These are phyloP conservation scores for Spergularia azorica DNA, from an alignment of 179 eudicot species.

Conservation along the genomic window DNA sequence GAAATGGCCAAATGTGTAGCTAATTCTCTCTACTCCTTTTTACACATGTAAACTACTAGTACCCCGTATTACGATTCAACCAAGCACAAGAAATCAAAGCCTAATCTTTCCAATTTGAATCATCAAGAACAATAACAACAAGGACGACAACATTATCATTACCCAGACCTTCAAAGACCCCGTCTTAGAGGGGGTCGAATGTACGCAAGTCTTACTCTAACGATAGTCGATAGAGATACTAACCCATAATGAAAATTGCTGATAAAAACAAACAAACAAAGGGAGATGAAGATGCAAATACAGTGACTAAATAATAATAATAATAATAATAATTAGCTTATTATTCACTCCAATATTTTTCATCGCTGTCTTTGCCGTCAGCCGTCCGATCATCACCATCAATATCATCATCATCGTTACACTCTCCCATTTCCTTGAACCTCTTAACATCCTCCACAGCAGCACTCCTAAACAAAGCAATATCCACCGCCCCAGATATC, in stretches of 20 bases:
- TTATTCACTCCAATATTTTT: conserved; percentile 85
- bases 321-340: no score
- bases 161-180: no score
- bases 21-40: neutral
- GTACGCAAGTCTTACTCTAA: no score
- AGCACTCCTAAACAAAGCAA: conserved; percentile 66
- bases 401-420: conserved; percentile 8
- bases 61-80: no score
- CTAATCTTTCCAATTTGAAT: no score
- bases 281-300: neutral
- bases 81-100: no score
- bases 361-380: conserved; percentile 41
- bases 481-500: conserved; percentile 81
- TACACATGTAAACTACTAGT: no score
- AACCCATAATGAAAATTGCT: neutral
- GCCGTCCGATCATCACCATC: conserved; percentile 20
- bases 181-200: no score
- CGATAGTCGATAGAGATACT: no score
- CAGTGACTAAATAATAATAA: neutral
- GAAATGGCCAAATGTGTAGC: neutral
- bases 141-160: no score
- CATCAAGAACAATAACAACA: no score
- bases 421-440: conserved; percentile 46
- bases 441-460: conserved; percentile 78
- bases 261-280: neutral